Evolutionary conservation across 352 stramenopile species (phyloP), one percentile per base, ranked within the genome.

Genomic region (Saprolegnia diclina): DNA sequence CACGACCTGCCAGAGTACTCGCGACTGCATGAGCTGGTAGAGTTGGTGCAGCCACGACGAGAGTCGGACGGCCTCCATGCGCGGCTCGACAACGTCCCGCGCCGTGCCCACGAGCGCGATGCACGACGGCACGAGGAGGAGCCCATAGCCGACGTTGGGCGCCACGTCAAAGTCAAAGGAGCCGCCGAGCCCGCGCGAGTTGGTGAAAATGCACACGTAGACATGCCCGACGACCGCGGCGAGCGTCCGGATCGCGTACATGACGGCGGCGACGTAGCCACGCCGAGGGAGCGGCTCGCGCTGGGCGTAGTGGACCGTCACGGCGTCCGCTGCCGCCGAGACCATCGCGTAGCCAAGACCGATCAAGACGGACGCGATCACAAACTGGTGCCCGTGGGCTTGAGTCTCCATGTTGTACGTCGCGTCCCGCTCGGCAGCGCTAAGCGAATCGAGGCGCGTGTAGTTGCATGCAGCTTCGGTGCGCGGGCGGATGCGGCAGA

Each of bases 141-240:
- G 83, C 35, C 83, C 56, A 10, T 81, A 72, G 19, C 76, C 72
- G 38, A 88, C 85, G 5, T 73, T 75, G n/a, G 59, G 59, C 16
- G 40, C 74, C 46, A 90, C 75, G 1, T 79, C 79, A 11, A 68
- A 77, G 0, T 67, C 65, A 72, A 89, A 90, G 0, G 57, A 67
- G 32, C 83, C 81, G 18, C 79, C 82, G 56, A 87, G 87, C n/a
- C 82, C 73, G 11, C 57, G 35, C 22, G 73, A 75, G 71, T 89
- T 91, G 59, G 89, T 71, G 0, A 80, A 81, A n/a, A 91, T 77
- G 16, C 81, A 80, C 37, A 77, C 75, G 56, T 89, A 71, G 19
- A 82, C 73, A 4, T 73, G 75, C 40, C 79, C 78, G 11, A 87
- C 29, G 38, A 82, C 68, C 21, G 73, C 70, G 21, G 52, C 59